Conservation (phyloP, 2,329 filamentous ascomycete species). For the Claviceps pazoutovae region DNA sequence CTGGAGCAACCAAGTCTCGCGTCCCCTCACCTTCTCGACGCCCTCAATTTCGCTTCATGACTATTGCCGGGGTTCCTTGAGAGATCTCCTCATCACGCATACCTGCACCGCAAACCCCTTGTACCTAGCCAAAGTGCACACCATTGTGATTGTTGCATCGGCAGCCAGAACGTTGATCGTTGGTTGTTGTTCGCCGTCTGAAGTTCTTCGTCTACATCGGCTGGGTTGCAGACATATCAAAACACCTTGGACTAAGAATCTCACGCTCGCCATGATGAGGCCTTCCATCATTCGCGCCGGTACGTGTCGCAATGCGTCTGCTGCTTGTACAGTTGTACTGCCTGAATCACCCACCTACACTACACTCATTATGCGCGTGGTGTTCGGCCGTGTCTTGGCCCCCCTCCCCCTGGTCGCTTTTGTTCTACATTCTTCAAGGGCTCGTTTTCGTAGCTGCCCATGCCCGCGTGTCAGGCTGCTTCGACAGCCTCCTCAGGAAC, state of each 20-base stretch:
- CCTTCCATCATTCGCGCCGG: slow-evolving; percentile 46
- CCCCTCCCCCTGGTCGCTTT: slow-evolving; percentile 1
- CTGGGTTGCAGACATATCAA: neutral
- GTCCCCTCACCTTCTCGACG: neutral
- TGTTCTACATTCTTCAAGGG: slow-evolving; percentile 1
- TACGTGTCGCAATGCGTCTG: slow-evolving; percentile 26
- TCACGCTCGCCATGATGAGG: slow-evolving; percentile 34
- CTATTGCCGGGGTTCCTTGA: neutral
- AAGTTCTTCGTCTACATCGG: neutral
- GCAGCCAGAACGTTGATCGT: neutral
- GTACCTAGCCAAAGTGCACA: neutral
- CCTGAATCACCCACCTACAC: neutral
- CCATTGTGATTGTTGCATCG: neutral
- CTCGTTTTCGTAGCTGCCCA: slow-evolving; percentile 6
- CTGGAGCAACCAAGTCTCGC: neutral
- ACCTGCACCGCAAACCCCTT: neutral
- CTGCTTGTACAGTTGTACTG: neutral
- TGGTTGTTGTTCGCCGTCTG: neutral
- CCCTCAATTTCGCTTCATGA: slow-evolving; percentile 3
- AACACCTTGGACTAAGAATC: neutral
- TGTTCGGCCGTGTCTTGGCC: neutral
- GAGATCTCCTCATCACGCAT: neutral
- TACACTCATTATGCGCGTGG: neutral
- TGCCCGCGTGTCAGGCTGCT: neutral
- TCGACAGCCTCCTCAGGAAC: neutral